phyloP scores from a whole-genome alignment of 2,329 filamentous ascomycete genomes.

The Clonostachys rosea region DNA sequence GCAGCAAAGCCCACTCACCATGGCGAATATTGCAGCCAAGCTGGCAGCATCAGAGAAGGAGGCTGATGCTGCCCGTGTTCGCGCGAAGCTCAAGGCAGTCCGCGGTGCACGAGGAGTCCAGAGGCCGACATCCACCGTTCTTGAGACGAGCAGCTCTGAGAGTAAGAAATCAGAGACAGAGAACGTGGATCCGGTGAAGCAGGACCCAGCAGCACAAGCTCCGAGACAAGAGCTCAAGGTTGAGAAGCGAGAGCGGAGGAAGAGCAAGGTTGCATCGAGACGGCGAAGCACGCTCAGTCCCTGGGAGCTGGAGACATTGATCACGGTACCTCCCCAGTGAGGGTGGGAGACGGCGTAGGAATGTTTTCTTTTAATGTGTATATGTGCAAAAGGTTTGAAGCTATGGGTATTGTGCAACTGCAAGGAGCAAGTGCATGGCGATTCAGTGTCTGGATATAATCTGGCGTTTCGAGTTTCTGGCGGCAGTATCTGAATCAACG shows the following conservation, averaged over 20 bases:
- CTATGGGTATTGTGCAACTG: too few relatives aligned
- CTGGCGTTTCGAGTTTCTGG: too few relatives aligned
- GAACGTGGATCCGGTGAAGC: slow-evolving; percentile 28
- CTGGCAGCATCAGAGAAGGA: slow-evolving; percentile 60
- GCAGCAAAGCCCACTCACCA: slow-evolving; percentile 54
- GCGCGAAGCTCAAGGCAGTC: slow-evolving; percentile 57
- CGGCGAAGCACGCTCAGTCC: slow-evolving; percentile 72
- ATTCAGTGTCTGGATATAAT: too few relatives aligned
- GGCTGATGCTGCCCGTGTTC: slow-evolving; percentile 57
- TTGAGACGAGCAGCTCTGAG: slow-evolving; percentile 9
- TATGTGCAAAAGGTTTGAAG: too few relatives aligned
- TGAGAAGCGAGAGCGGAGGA: slow-evolving; percentile 42
- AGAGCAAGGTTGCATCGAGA: slow-evolving; percentile 52
- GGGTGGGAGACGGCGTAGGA: neutral
- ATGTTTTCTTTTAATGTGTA: too few relatives aligned
- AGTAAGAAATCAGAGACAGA: slow-evolving; percentile 3
- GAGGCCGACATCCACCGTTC: slow-evolving; percentile 14
- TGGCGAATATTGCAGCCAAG: slow-evolving; percentile 59
- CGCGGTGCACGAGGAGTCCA: slow-evolving; percentile 26
- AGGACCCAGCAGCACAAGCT: slow-evolving; percentile 12
- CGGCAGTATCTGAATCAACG: too few relatives aligned
- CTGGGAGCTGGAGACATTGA: slow-evolving; percentile 67
- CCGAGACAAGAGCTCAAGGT: slow-evolving; percentile 15
- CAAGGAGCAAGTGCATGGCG: too few relatives aligned
- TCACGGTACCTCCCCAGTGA: slow-evolving; percentile 27